Evolutionary conservation across 768 basidiomycete species (phyloP), one percentile per base, ranked within the genome.

Genomic region (Tulasnella sp.): DNA sequence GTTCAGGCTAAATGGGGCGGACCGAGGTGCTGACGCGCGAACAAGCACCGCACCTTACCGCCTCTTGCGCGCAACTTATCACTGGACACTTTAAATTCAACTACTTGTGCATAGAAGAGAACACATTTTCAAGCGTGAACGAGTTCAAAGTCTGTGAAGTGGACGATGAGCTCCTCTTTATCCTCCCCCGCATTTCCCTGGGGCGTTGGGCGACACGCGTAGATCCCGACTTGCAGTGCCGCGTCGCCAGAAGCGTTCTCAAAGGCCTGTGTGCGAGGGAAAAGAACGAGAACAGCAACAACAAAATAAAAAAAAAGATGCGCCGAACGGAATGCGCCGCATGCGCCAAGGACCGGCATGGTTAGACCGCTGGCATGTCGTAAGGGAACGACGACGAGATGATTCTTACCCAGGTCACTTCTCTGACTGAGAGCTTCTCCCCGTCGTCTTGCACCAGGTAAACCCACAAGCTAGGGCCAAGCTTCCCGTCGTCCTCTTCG

Each of bases 391-490:
- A 54, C 48, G 69, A 31, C 22, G 42, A 34, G 34, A 69, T 24
- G 60, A 12, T 72, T 80, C 84, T 83, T 58, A 81, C 83, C 85
- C 85, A 85, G 1, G 85, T 85, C 31, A 85, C 81, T 80, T 85
- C 85, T 41, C 85, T 76, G 4, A 84, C 76, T 50, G 83, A 82
- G 40, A 48, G 50, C 80, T 80, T 80, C 22, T 77, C 82, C 4
- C 82, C 80, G 12, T 78, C 77, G 24, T 74, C 73, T 18, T 79
- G 54, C 4, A 84, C 78, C 28, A 83, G 40, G 78, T 85, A 84
- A n/a, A 85, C 82, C 83, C 84, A 85, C 81, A 85, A 72, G 54
- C 83, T 83, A 28, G 84, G 72, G 11, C 83, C 76, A 50, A 50
- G 34, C 40, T 37, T 60, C 60, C 48, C 73, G 40, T 74, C 60